Evolutionary conservation across 495 filamentous ascomycete species (phyloP).

Genomic region (Letharia lupina): DNA sequence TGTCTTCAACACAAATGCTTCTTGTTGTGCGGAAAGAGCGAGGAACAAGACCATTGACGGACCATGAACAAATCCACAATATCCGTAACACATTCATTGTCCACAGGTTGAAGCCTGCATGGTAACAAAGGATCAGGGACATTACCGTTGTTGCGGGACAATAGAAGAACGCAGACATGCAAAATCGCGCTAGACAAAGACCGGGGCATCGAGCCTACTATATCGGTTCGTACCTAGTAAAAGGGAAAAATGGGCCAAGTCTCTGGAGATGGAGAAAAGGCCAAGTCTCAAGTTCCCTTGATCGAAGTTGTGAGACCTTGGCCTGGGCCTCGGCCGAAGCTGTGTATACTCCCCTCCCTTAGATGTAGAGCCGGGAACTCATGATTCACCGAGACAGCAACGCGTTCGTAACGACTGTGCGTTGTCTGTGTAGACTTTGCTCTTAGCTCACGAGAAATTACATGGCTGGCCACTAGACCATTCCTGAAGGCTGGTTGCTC

Average conservation of each 20-base stretch:
- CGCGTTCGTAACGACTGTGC: not conserved
- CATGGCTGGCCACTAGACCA: not conserved
- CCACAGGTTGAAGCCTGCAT: not conserved
- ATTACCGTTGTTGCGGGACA: not conserved
- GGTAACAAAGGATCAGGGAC: not conserved
- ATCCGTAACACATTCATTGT: not conserved
- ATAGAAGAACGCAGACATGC: not conserved
- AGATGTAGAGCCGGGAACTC: not conserved
- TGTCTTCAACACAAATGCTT: not conserved
- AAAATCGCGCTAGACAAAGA: not conserved
- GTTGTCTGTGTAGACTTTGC: not conserved
- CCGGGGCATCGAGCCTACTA: not conserved
- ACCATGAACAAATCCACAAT: not conserved
- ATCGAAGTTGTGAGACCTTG: not conserved
- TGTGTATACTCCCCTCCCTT: not conserved
- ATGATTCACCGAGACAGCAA: not conserved
- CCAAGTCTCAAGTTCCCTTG: not conserved
- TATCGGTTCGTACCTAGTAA: not conserved
- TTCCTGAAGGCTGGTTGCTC: not conserved
- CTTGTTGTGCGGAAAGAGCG: not conserved
- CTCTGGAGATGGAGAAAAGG: not conserved
- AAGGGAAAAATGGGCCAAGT: not conserved
- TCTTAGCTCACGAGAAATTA: not conserved
- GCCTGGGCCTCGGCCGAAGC: not conserved
- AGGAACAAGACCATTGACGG: not conserved